Base-by-base conservation (phyloP, 352 stramenopile species). In the Phytophthora pinifolia region DNA sequence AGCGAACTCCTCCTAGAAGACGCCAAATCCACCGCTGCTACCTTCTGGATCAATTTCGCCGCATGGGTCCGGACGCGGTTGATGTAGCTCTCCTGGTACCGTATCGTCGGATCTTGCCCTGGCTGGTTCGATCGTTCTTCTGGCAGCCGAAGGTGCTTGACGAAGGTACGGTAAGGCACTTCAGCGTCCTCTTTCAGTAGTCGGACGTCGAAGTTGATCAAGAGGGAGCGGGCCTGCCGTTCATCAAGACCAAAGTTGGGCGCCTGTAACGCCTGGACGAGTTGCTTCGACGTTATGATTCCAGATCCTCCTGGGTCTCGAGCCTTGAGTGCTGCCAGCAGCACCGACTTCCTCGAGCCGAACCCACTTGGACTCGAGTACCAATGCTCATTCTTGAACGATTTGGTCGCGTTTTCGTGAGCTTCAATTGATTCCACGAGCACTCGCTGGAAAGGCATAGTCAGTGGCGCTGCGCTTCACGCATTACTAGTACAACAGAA, bases 301-400 rank as follows among this genome's bases (percentile, higher is more conserved):
- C 77, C 74, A 4, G 60, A 69, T 45, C 61, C 68, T 17, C 22
- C 41, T 20, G 53, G 42, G 57, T 88, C 74, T 4, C 65, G 63
- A 22, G 68, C 57, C 46, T 74, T 78, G 22, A 86, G 44, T 25
- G 72, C 63, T 4, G 68, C 52, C 2, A 81, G 59, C 41, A 88
- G 14, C 5, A 86, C 75, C 1, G 77, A 74, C 6, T 63, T 60
- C 33, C 65, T 77, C 29, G 74, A 88, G 9, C 77, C 77, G 17
- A 46, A 48, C 2, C 71, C 74, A 15, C 84, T 62, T 4, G 70
- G 70, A 43, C 74, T 88, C 4, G 43, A 59, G 44, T 84, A 85
- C 75, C 75, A 88, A 5, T 66, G 38, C 13, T 86, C 73, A 39
- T 80, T 58, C 50, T 86, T 88, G 64, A 81, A 88, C 20, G 72